These are phyloP conservation scores for Prototheca cutis DNA, from an alignment of 163 green algal genomes.

Conservation along the genomic window DNA sequence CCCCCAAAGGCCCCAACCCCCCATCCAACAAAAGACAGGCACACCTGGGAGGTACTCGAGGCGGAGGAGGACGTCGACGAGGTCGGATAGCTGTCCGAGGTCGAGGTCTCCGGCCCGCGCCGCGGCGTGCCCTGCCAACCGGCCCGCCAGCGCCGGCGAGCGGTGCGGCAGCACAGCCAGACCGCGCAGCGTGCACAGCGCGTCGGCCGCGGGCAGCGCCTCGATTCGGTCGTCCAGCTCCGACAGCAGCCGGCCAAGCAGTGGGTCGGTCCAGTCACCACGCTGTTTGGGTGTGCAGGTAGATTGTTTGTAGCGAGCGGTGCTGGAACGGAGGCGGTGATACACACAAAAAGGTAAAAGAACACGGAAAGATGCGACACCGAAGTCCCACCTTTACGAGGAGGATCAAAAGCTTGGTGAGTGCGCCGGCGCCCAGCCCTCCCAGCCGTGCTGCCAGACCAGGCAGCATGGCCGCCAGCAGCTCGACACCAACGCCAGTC, in stretches of 20 bases:
- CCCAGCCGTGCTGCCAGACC: neutral
- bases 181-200: neutral
- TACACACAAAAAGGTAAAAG: too few relatives aligned
- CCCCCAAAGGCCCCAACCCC: too few relatives aligned
- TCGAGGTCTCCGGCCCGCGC: neutral
- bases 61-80: neutral
- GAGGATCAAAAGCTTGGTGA: neutral
- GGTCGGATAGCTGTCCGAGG: neutral
- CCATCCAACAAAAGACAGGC: neutral
- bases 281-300: too few relatives aligned
- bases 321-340: too few relatives aligned
- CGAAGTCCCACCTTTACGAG: neutral
- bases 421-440: neutral
- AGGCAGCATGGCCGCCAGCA: neutral
- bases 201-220: neutral
- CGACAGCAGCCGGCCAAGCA: neutral
- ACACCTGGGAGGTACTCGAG: neutral
- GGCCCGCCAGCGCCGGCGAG: neutral
- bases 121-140: neutral
- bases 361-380: too few relatives aligned
- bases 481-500: too few relatives aligned
- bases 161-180: neutral
- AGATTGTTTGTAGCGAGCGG: too few relatives aligned
- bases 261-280: neutral
- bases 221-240: neutral